A percentile compares a stretch with the other conserved stretches of the same genome.
phyloP scores from a whole-genome alignment of 139 green algal species.

The Chlorella sp. region DNA sequence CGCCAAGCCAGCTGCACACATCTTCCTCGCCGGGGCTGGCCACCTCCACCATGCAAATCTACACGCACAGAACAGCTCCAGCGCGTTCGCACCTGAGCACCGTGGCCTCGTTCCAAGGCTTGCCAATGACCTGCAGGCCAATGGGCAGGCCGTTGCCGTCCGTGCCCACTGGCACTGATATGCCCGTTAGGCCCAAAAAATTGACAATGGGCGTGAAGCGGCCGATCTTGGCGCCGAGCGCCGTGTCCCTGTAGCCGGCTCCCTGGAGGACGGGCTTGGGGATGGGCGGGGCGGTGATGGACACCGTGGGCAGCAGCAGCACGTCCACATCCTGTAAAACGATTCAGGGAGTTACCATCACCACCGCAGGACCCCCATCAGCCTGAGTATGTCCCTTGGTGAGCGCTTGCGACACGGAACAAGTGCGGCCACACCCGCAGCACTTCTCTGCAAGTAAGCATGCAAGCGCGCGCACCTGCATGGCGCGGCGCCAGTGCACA shows the following conservation, averaged over 20 bases:
- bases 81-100: constrained; percentile 33
- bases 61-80: no score
- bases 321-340: constrained; percentile 48
- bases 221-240: constrained; percentile 31
- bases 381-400: no score
- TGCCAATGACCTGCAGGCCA: constrained; percentile 73
- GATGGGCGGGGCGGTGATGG: constrained; percentile 45
- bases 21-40: not conserved
- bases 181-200: constrained; percentile 63
- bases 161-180: constrained; percentile 52
- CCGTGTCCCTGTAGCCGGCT: constrained; percentile 46
- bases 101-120: constrained; percentile 52
- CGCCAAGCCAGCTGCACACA: no score
- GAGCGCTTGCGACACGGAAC: no score
- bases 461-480: no score
- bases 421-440: no score
- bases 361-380: no score
- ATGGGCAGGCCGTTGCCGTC: constrained; percentile 32
- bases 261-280: constrained; percentile 12
- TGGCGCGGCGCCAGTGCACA: constrained; percentile 37
- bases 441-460: no score
- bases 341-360: no score
- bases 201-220: constrained; percentile 49
- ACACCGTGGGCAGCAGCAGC: constrained; percentile 52
- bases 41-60: no score